Base-by-base conservation (phyloP, 495 filamentous ascomycete genomes). In the Halenospora varia region DNA sequence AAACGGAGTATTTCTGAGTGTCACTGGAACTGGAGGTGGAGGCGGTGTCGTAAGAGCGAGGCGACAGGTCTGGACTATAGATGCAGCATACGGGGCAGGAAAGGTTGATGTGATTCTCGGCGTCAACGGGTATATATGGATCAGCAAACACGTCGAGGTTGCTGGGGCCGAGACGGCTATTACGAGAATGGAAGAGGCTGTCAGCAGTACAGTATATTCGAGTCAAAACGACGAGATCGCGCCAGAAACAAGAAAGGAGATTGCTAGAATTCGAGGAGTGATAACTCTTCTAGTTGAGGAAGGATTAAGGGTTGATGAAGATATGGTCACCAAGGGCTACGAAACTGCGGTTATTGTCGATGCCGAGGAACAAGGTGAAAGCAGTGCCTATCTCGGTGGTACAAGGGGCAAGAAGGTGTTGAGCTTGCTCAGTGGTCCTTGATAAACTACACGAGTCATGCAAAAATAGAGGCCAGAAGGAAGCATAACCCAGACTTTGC, bases 121-220 rank as follows among this genome's bases (percentile, higher is more conserved):
- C 0, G 93, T 98, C 11, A 98, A 98, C 66, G 94, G 94, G 3
- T 97, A 90, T 65, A 89, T 97, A 53, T 97, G 89, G 87, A 91
- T 98, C 61, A 83, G 85, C 63, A 92, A 89, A 75, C 88, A 91
- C 62, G 73, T 83, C 1, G 73, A 73, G 3, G 57, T 60, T 24
- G 67, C 63, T 4, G 75, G 69, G 29, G 64, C 70, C 1, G 77
- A 77, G 59, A 62, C 63, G 15, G 63, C 71, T 58, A 89, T 96
- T 60, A 95, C 87, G 23, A 81, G 88, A 51, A 74, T 96, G 65
- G 93, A 97, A 69, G 94, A 97, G 73, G 83, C 77, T 62, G 82
- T 84, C 1, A 82, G 78, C 1, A 80, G 78, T 47, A 83, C 85
- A 40, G 81, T 80, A 48, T 98, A 97, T 70, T 91, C 88, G 55